A percentile compares a stretch with the other conserved stretches of the same genome.
These are phyloP conservation scores for Diospyros lotus DNA, from an alignment of 148 eudicot genomes.

Conservation along the genomic window DNA sequence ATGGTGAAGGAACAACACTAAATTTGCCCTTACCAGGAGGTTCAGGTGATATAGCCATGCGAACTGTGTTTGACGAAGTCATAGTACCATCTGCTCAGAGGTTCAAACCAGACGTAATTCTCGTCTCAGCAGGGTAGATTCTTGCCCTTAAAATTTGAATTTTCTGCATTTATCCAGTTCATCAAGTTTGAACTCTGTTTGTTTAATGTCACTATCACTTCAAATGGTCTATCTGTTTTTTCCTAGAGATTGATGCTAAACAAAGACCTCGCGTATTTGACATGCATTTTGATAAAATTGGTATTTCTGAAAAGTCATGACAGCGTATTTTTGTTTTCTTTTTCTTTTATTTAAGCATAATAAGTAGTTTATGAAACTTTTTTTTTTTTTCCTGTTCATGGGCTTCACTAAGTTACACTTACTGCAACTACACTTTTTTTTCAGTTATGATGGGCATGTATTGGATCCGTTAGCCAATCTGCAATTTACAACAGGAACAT, in stretches of 20 bases:
- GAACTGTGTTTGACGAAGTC: slow-evolving; percentile 76
- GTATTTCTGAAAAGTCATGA: neutral
- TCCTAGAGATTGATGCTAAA: neutral
- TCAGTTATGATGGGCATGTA: slow-evolving; percentile 83
- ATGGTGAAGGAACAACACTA: slow-evolving; percentile 82
- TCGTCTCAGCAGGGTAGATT: slow-evolving; percentile 89
- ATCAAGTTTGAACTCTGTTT: neutral
- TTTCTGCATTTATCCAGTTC: neutral
- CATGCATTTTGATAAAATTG: neutral
- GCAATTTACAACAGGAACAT: slow-evolving; percentile 94
- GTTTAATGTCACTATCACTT: neutral
- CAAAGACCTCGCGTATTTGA: neutral
- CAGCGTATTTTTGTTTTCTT: neutral
- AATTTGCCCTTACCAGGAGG: slow-evolving; percentile 91
- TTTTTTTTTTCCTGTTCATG: neutral
- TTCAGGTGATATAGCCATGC: slow-evolving; percentile 84
- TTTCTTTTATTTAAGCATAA: neutral
- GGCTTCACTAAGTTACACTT: neutral
- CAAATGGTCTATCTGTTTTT: neutral
- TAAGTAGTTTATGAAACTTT: neutral
- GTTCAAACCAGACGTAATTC: slow-evolving; percentile 91
- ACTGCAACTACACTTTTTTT: slow-evolving; percentile 1
- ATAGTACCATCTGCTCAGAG: slow-evolving; percentile 79
- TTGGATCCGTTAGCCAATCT: slow-evolving; percentile 86
- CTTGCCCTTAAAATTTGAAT: neutral